Conservation (phyloP, 1,139 yeast genomes). For the Kodamaea alishanica region DNA sequence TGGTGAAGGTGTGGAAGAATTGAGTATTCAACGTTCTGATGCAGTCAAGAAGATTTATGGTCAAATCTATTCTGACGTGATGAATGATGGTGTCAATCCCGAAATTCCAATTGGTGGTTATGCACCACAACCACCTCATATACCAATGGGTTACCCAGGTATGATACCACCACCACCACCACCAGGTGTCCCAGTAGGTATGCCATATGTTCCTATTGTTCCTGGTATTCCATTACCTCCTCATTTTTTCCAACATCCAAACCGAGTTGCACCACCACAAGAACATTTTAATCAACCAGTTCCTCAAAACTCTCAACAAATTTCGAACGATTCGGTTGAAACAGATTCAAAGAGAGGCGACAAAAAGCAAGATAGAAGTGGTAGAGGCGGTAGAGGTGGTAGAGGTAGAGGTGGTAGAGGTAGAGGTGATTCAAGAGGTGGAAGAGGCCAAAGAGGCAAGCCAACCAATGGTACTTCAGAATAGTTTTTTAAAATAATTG, state of each 20-base stretch:
- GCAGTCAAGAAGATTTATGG: conserved; percentile 50
- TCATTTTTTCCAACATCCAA: conserved; percentile 25
- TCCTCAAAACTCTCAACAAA: background rate
- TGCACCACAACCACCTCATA: conserved; percentile 6
- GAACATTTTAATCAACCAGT: conserved; percentile 5
- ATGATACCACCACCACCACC: conserved; percentile 16
- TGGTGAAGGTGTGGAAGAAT: too few species aligned
- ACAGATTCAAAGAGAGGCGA: too few species aligned
- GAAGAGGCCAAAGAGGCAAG: conserved; percentile 4
- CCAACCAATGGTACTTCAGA: background rate
- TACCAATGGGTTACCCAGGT: conserved; percentile 2
- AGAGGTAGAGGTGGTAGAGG: conserved; percentile 17
- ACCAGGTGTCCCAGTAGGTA: conserved; percentile 15
- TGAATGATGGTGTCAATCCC: conserved; percentile 33
- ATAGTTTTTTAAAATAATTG: background rate
- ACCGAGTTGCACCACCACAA: conserved; percentile 8
- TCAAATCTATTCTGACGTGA: conserved; percentile 43
- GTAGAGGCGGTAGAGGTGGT: conserved; percentile 29
- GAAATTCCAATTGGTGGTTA: conserved; percentile 13
- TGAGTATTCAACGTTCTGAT: conserved; percentile 15
- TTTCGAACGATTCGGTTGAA: background rate
- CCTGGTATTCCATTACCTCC: conserved; percentile 35
- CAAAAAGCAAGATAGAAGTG: conserved; percentile 23
- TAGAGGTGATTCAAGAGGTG: conserved; percentile 10
- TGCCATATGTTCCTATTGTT: conserved; percentile 19